Evolutionary conservation across 106 monocot species (phyloP), one percentile per base, ranked within the genome.

Genomic region (Dendrobium catenatum): DNA sequence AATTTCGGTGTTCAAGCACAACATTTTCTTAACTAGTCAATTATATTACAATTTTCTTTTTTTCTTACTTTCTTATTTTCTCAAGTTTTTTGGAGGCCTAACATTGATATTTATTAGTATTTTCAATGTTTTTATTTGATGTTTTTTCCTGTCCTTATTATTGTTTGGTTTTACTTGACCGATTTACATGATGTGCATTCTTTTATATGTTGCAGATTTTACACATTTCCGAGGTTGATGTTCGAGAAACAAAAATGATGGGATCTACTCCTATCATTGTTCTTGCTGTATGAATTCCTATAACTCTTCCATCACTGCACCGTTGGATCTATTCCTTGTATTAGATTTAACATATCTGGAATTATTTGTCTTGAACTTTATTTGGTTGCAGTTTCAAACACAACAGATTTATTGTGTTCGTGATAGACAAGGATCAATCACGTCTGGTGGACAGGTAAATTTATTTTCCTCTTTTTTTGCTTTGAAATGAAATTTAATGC

Each of bases 211-310:
- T 90, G 78, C 91, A 98, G 98, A 95, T 98, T 87, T 80, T 98
- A 42, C 98, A 98, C 77, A 93, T 98, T 80, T 95, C 95, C 46
- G 95, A 98, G 54, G 91, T 87, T 77, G 91, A 93, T 84, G 94
- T 98, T 83, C 85, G 86, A 79, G 95, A 98, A 87, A 93, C 93
- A 26, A 98, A 95, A 91, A 88, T 98, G 95, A 88, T 98, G 93
- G 98, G 93, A 79, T 93, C 92, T 74, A 80, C 89, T 67, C 98
- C 98, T 16, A 88, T 95, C 54, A 98, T 98, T 40, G 88, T 95
- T 48, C 75, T 98, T 80, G 85, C 75, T 68, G 98, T 95, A 90
- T 93, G 88, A 31, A 84, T 67, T 73, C 27, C 33, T 31, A 67
- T 55, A 40, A 13, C 0, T 29, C 46, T 83, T 44, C 76, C 77